Base-by-base conservation (phyloP, 2,329 filamentous ascomycete species). In the Arthrocladium fulminans region DNA sequence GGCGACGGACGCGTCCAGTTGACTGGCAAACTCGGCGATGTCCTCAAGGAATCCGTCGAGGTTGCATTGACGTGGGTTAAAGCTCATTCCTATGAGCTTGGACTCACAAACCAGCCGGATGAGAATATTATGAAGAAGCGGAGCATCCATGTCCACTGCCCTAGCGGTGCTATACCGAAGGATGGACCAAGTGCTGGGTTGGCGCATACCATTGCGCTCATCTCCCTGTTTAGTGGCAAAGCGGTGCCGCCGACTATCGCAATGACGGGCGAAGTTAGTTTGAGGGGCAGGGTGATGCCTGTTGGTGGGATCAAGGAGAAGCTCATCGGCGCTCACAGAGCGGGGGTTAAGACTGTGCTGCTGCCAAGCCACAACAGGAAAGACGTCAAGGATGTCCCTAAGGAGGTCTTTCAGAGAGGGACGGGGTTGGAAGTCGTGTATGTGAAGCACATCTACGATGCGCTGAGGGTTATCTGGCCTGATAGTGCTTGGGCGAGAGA, bases 221-320 rank as follows among this genome's bases (percentile, higher is more conserved):
- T 97, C 61, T 92, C 86, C 1, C 74, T 98, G 15, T 95, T 98
- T 65, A 84, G 81, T 8, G 85, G 83, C 51, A 88, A 88, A 61
- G 73, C 85, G 22, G 89, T 98, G 3, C 87, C 90, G 34, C 87
- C 90, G 0, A 88, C 86, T 2, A 82, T 98, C 66, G 92, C 92
- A 37, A 98, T 98, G 92, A 98, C 92, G 0, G 81, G 81, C 7
- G 81, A 84, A 61, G 70, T 84, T 53, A 88, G 85, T 49, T 79
- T 98, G 22, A 80, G 92, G 35, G 92, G 92, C 19, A 81, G 88
- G 55, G 85, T 98, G 49, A 87, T 92, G 68, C 88, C 90, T 22
- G 92, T 98, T 29, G 92, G 92, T 46, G 92, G 92, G 15, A 97
- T 98, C 71, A 96, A 97, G 70, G 90, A 98, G 78, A 98, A 98